Percentiles rank a stretch among this genome's conserved stretches.
Conservation (phyloP, 495 filamentous ascomycete species). For the Cercophora newfieldiana region DNA sequence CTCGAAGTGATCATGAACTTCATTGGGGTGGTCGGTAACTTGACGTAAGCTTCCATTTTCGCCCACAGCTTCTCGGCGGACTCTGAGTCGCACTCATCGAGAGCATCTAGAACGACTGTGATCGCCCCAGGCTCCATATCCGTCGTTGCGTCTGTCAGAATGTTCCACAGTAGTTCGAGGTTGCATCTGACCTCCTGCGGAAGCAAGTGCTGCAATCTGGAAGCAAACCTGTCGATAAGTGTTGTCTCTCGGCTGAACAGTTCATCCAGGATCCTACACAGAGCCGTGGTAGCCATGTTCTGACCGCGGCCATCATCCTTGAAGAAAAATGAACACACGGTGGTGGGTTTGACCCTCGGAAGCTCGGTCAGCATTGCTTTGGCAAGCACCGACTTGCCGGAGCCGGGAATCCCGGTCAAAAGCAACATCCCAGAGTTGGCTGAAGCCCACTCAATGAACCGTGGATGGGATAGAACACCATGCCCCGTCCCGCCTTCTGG, state of each 20-base stretch:
- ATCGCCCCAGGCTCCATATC: constrained; percentile 19
- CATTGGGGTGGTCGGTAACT: constrained; percentile 3
- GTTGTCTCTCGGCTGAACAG: constrained; percentile 14
- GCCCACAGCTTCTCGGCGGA: constrained; percentile 20
- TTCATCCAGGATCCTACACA: constrained; percentile 24
- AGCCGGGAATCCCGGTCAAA: constrained; percentile 22
- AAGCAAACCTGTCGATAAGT: constrained; percentile 18
- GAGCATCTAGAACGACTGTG: constrained; percentile 22
- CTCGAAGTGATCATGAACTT: constrained; percentile 27
- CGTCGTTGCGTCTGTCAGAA: constrained; percentile 13
- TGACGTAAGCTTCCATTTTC: constrained; percentile 20
- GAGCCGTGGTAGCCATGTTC: constrained; percentile 22
- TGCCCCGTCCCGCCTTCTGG: constrained; percentile 18
- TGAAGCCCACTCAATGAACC: constrained; percentile 20
- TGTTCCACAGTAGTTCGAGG: constrained; percentile 22
- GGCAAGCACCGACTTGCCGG: constrained; percentile 25
- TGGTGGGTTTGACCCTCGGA: constrained; percentile 13
- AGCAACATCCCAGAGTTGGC: constrained; percentile 16
- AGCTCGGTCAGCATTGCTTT: constrained; percentile 23
- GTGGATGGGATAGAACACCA: constrained; percentile 20
- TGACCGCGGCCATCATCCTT: constrained; percentile 25
- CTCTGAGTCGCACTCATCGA: constrained; percentile 25
- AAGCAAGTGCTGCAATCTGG: constrained; percentile 19
- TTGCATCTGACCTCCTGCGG: constrained; percentile 25
- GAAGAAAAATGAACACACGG: constrained; percentile 26